Evolutionary conservation across 192 early-diverging fungal genomes (phyloP).

Genomic region (Gaertneriomyces sp.): DNA sequence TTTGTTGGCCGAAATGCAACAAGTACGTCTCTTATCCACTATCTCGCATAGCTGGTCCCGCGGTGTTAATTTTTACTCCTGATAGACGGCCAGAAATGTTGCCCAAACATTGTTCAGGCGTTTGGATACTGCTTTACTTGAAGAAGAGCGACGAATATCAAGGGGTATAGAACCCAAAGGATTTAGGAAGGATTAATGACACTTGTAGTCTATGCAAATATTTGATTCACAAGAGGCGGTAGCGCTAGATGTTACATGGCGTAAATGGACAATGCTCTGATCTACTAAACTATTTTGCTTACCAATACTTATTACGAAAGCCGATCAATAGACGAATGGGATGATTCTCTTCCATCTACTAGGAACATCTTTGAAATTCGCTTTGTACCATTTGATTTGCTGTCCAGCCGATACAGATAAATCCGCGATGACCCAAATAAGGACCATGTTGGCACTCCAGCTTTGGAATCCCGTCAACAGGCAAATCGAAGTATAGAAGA

Average conservation of each 20-base stretch:
- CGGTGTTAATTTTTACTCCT: neutral
- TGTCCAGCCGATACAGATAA: constrained; percentile 60
- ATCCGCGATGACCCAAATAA: constrained; percentile 62
- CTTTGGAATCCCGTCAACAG: constrained; percentile 46
- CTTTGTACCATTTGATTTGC: constrained; percentile 66
- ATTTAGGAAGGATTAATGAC: constrained; percentile 9
- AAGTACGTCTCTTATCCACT: constrained; percentile 24
- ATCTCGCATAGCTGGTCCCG: neutral
- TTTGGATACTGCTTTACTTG: constrained; percentile 17
- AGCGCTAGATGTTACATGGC: too few species aligned
- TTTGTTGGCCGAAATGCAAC: constrained; percentile 76
- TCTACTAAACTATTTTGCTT: too few species aligned
- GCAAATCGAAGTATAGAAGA: constrained; percentile 35
- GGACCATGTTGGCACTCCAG: constrained; percentile 35
- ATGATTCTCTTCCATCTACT: constrained; percentile 18
- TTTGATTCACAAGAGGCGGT: too few species aligned
- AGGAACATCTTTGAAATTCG: constrained; percentile 45
- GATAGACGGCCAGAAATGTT: constrained; percentile 25
- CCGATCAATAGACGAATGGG: neutral
- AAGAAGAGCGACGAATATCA: constrained; percentile 28
- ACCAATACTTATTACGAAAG: too few species aligned
- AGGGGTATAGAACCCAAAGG: constrained; percentile 16
- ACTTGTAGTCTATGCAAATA: neutral
- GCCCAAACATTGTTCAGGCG: constrained; percentile 18
- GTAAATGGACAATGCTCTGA: too few species aligned